A percentile compares a stretch with the other conserved stretches of the same genome.
These are phyloP conservation scores for Nicotiana paniculata DNA, from an alignment of 257 asterid genomes.

Conservation along the genomic window DNA sequence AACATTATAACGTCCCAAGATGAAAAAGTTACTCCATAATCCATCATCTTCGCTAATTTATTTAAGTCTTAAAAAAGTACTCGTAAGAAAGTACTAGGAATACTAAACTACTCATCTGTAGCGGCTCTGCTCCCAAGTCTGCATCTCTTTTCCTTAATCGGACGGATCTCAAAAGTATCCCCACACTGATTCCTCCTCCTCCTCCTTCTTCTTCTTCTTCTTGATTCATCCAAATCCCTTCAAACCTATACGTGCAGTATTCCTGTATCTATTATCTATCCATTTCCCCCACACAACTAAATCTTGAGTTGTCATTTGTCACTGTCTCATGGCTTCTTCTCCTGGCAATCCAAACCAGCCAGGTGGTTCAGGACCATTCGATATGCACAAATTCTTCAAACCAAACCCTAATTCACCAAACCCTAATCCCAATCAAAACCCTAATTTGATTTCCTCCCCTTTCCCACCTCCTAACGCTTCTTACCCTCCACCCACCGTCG, in stretches of 20 bases:
- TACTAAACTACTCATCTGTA: not conserved
- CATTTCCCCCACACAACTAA: not conserved
- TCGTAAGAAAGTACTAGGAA: not conserved
- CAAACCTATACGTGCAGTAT: not conserved
- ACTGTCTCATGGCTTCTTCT: constrained; percentile 31
- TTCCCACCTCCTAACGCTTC: constrained; percentile 67
- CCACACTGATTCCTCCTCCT: not conserved
- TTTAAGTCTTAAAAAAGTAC: not conserved
- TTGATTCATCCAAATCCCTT: not conserved
- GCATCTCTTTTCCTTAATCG: not conserved
- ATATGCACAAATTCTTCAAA: constrained; percentile 62
- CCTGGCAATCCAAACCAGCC: constrained; percentile 67
- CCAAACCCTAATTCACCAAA: constrained; percentile 30
- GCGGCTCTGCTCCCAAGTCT: constrained; percentile 6
- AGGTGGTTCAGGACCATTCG: constrained; percentile 56
- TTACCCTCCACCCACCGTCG: constrained; percentile 62
- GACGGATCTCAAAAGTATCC: not conserved
- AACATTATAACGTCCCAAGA: too few relatives aligned
- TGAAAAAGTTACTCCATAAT: too few relatives aligned
- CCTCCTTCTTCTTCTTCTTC: not conserved
- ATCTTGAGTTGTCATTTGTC: not conserved
- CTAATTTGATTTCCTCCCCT: constrained; percentile 30
- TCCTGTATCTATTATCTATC: not conserved
- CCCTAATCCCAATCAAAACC: constrained; percentile 48
- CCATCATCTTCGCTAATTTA: not conserved